Conservation (phyloP, 78 protist species). For the Creolimax fragrantissima region DNA sequence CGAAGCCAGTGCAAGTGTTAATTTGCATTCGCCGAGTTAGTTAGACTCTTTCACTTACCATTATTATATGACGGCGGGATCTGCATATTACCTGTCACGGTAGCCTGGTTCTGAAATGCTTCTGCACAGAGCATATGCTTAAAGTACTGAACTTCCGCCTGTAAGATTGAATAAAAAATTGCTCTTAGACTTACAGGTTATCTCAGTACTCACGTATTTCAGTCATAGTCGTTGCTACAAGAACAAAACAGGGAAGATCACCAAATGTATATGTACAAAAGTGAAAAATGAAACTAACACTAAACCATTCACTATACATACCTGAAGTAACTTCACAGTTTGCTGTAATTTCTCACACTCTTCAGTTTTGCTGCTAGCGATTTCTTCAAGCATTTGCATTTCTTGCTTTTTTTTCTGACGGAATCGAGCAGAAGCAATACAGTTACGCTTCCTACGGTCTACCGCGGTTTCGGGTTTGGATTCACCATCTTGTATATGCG, state of each 20-base stretch:
- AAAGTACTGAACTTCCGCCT: neutral
- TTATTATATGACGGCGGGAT: neutral
- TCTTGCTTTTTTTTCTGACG: conserved; percentile 33
- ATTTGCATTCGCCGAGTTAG: neutral
- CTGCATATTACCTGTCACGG: neutral
- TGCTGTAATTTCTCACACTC: conserved; percentile 19
- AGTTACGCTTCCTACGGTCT: conserved; percentile 15
- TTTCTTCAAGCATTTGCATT: conserved; percentile 20
- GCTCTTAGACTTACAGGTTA: too few relatives aligned
- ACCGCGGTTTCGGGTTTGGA: neutral
- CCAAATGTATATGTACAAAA: too few relatives aligned
- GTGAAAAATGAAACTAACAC: too few relatives aligned
- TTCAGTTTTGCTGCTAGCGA: conserved; percentile 16
- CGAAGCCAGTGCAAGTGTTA: neutral
- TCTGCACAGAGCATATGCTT: neutral
- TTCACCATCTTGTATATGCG: too few relatives aligned
- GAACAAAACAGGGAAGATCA: too few relatives aligned
- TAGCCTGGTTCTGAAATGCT: neutral
- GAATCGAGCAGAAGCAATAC: conserved; percentile 31
- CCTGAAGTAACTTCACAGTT: neutral
- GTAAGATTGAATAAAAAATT: neutral
- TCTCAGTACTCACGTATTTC: too few relatives aligned
- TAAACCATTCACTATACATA: too few relatives aligned
- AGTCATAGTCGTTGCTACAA: too few relatives aligned
- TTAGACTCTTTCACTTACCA: neutral